Evolutionary conservation across 257 asterid genomes (phyloP), one percentile per base, ranked within the genome.

Genomic region (Primulina tabacum): DNA sequence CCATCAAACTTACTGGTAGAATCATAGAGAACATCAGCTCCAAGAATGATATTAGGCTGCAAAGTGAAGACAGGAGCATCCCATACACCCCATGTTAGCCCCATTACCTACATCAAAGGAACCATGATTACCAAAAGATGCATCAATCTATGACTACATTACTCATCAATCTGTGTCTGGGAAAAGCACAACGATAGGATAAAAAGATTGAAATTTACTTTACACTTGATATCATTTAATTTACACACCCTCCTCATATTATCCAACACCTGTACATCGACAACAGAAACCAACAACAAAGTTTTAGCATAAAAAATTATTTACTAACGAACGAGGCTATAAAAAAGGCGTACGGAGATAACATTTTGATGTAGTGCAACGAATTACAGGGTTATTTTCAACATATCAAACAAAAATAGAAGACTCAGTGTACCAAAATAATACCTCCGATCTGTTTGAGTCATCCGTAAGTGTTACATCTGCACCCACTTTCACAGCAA

Each of bases 81-180:
- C 95, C 95, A 93, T 59, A 81, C 77, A 30, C 97, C 98, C 98
- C 97, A 90, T 32, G 95, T 86, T 69, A 93, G 90, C 58, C 95
- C 97, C 77, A 78, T 24, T 20, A 93, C 91, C 98, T 93, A 52
- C 75, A 73, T 53, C 60, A 50, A 57, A 57, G 16, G 71, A 59
- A 75, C 50, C 8, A 32, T 29, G 40, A 32, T 62, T 33, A 60
- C 16, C 24, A 30, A 21, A 35, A 68, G 67, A n/a, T 38, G 69
- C 10, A 20, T 14, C 29, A n/a, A 55, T 24, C 21, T 47, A 26
- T 24, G 12, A 33, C 32, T 53, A 60, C 50, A 29, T 72, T 8
- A 30, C 24, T 6, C 38, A 43, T 43, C 53, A 12, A 43, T 11
- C 53, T 12, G 0, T 43, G 17, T 8, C 29, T 28, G 43, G 57